These are phyloP conservation scores for Micractinium sp. DNA, from an alignment of 139 green algal species.

Conservation along the genomic window DNA sequence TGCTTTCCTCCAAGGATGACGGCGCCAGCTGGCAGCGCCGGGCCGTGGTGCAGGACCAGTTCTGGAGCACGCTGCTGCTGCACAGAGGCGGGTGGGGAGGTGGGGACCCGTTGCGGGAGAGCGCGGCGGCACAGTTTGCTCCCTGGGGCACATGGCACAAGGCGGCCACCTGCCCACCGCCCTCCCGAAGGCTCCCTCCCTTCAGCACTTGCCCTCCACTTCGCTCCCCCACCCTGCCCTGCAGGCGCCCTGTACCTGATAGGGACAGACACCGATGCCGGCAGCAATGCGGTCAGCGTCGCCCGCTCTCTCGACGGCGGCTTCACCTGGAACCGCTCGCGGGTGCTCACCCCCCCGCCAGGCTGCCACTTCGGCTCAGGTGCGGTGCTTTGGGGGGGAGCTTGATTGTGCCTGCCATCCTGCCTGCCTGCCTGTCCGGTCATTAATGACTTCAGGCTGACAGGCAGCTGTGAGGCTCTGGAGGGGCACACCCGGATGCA, in stretches of 20 bases:
- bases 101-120: no score
- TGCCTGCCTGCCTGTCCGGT: background rate
- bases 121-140: background rate
- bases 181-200: no score
- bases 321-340: slow-evolving; percentile 13
- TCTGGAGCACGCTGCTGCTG: slow-evolving; percentile 29
- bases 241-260: slow-evolving; percentile 16
- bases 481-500: background rate
- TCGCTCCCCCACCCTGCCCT: background rate
- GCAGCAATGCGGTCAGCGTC: background rate
- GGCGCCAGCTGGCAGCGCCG: slow-evolving; percentile 2
- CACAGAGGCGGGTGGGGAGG: background rate
- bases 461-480: background rate
- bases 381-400: background rate
- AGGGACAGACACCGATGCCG: background rate
- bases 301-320: slow-evolving; percentile 12
- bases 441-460: background rate
- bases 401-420: background rate
- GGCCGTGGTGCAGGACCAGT: background rate
- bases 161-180: no score
- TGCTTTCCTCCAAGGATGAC: background rate
- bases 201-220: background rate
- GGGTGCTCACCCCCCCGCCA: background rate
- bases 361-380: slow-evolving; percentile 29
- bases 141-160: background rate